Percentiles rank a stretch among this genome's conserved stretches.
These are phyloP conservation scores for Candida pseudofarinosa DNA, from an alignment of 805 yeast genomes.

Conservation along the genomic window DNA sequence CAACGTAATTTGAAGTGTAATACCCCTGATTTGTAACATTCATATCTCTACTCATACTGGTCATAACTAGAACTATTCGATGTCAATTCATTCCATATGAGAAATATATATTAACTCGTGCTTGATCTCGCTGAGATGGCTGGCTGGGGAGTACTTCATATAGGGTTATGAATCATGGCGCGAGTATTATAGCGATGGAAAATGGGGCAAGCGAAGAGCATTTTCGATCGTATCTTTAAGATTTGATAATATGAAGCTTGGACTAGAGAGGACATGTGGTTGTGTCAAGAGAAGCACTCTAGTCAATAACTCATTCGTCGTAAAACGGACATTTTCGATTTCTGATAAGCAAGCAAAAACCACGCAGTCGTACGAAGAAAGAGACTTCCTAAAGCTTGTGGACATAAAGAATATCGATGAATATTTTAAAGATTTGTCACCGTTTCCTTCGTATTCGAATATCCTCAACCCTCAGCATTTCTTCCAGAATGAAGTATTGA, in stretches of 20 bases:
- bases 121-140: neutral
- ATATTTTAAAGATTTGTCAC: constrained; percentile 33
- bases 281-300: neutral
- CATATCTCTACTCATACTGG: too few species aligned
- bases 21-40: constrained; percentile 41
- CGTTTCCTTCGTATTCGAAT: constrained; percentile 38
- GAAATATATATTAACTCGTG: too few species aligned
- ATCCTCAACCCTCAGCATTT: constrained; percentile 65
- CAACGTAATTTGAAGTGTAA: constrained; percentile 34
- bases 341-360: constrained; percentile 13
- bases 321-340: neutral
- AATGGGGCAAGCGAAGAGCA: too few species aligned
- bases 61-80: too few species aligned
- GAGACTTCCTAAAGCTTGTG: constrained; percentile 30
- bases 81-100: too few species aligned
- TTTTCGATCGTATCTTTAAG: neutral
- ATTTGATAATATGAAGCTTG: neutral
- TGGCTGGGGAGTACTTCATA: too few species aligned
- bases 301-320: neutral
- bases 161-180: too few species aligned
- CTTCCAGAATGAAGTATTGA: constrained; percentile 72
- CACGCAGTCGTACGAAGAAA: constrained; percentile 27
- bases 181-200: too few species aligned
- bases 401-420: constrained; percentile 11
- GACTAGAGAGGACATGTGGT: neutral